These are phyloP conservation scores for Umbellularia californica DNA, from an alignment of 164 flowering plant species.

Conservation along the genomic window DNA sequence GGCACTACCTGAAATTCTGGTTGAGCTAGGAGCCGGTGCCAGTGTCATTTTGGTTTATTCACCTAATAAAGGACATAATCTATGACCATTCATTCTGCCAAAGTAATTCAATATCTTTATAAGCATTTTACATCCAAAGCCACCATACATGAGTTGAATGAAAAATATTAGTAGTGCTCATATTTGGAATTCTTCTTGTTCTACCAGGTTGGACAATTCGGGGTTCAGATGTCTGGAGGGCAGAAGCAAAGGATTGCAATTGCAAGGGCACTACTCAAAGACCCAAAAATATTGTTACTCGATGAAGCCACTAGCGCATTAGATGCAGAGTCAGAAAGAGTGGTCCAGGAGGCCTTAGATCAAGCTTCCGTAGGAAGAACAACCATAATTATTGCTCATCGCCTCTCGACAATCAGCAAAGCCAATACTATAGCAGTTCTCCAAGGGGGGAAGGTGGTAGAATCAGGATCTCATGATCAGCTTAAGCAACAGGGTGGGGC, in stretches of 20 bases:
- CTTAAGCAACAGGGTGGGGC: constrained; percentile 26
- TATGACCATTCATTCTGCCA: not conserved
- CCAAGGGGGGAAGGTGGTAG: constrained; percentile 38
- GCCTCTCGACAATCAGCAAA: constrained; percentile 40
- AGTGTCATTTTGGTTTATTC: not conserved
- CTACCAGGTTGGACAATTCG: constrained; percentile 43
- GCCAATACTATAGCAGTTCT: constrained; percentile 40
- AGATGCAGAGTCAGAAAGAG: constrained; percentile 41
- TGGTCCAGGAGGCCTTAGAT: constrained; percentile 49
- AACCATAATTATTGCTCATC: constrained; percentile 45
- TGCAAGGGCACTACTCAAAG: constrained; percentile 46
- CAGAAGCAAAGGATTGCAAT: constrained; percentile 58
- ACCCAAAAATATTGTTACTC: constrained; percentile 44
- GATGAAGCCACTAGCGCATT: constrained; percentile 65
- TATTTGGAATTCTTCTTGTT: not conserved
- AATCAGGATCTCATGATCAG: constrained; percentile 41
- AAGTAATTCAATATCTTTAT: not conserved
- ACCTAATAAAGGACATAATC: not conserved
- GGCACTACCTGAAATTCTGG: too few species aligned
- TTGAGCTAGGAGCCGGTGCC: too few species aligned
- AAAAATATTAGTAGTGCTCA: not conserved
- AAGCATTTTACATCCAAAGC: not conserved
- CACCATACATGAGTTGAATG: not conserved
- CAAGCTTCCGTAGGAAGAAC: constrained; percentile 39
- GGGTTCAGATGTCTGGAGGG: constrained; percentile 55